phyloP scores from a whole-genome alignment of 345 rosid genomes.

The Rubroshorea leprosula region DNA sequence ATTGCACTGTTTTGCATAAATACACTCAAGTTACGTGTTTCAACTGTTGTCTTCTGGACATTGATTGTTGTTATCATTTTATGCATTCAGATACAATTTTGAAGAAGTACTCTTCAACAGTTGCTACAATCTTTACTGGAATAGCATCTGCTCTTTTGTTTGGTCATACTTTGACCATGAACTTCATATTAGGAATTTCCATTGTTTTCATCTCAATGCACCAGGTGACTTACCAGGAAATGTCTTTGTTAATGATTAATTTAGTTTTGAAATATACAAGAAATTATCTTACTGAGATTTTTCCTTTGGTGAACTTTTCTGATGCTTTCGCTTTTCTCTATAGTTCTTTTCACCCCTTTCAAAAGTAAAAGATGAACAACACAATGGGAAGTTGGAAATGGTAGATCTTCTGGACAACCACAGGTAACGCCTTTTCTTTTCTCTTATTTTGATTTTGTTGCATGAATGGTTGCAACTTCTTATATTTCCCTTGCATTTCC shows the following conservation, averaged over 20 bases:
- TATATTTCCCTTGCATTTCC: too few relatives aligned
- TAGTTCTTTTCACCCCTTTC: slow-evolving; percentile 91
- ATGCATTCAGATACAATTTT: slow-evolving; percentile 76
- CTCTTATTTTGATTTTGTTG: neutral
- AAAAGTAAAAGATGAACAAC: slow-evolving; percentile 74
- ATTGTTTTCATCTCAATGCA: slow-evolving; percentile 97
- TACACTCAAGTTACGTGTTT: too few relatives aligned
- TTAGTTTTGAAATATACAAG: neutral
- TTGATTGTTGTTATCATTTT: slow-evolving; percentile 17
- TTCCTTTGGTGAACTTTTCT: neutral
- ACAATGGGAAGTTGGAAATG: slow-evolving; percentile 52
- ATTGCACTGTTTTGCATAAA: neutral
- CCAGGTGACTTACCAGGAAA: slow-evolving; percentile 49
- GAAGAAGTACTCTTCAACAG: slow-evolving; percentile 97
- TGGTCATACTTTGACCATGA: slow-evolving; percentile 86
- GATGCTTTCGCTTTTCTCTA: slow-evolving; percentile 6
- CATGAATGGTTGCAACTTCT: too few relatives aligned
- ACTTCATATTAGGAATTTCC: slow-evolving; percentile 88
- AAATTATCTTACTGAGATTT: slow-evolving; percentile 1
- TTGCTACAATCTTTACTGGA: slow-evolving; percentile 96
- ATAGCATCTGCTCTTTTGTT: slow-evolving; percentile 88
- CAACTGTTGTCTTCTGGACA: neutral
- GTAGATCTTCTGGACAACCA: slow-evolving; percentile 40
- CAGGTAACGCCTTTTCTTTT: slow-evolving; percentile 32
- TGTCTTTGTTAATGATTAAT: slow-evolving; percentile 6